Evolutionary conservation across 2,329 filamentous ascomycete genomes (phyloP).

Genomic region (Diaporthe sp.): DNA sequence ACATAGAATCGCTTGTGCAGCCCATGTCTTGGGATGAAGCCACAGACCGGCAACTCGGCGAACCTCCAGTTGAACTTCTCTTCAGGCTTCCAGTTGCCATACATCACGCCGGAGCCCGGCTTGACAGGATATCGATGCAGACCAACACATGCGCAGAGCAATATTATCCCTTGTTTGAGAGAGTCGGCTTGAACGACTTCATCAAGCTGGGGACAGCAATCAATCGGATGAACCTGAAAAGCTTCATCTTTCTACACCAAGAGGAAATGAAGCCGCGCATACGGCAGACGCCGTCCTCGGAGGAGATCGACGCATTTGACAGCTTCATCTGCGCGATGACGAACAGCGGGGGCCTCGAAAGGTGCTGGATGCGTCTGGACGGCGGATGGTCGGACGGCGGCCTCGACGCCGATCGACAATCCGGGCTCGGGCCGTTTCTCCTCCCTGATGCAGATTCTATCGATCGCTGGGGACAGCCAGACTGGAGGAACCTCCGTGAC

Average conservation of each 20-base stretch:
- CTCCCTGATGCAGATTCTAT: background rate
- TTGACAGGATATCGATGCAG: conserved; percentile 34
- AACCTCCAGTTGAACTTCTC: conserved; percentile 10
- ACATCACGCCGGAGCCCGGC: background rate
- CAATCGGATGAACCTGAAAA: conserved; percentile 20
- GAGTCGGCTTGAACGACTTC: background rate
- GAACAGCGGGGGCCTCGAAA: conserved; percentile 28
- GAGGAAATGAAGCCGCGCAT: background rate
- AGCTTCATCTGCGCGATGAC: conserved; percentile 33
- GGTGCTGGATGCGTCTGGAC: conserved; percentile 31
- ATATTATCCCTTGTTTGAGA: conserved; percentile 22
- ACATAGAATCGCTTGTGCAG: conserved; percentile 31
- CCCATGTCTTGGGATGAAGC: conserved; percentile 38
- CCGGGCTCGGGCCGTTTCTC: background rate
- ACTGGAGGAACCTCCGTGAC: conserved; percentile 15
- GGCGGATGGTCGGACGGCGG: conserved; percentile 30
- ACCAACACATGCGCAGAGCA: conserved; percentile 29
- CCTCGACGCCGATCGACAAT: background rate
- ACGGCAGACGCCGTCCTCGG: background rate
- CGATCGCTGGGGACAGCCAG: background rate
- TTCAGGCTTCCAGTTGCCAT: conserved; percentile 26
- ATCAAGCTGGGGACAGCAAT: conserved; percentile 12
- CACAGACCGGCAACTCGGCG: background rate
- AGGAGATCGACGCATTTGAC: conserved; percentile 19
- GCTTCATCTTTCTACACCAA: conserved; percentile 33